Base-by-base conservation (phyloP, 805 yeast genomes). In the Kodamaea kakaduensis region DNA sequence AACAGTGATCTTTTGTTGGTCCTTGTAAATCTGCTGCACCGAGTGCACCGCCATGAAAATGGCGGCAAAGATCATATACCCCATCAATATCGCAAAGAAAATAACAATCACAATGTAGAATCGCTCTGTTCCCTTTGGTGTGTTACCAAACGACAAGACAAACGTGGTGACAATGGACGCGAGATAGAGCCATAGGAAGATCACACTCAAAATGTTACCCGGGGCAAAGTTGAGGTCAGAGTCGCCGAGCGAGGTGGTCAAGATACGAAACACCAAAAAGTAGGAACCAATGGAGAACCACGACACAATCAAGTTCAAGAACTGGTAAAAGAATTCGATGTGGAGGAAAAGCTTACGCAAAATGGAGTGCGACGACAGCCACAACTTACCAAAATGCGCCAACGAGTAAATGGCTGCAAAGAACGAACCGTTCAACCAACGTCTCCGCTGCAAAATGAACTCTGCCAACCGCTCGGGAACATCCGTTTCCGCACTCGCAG, bases 351-450 rank as follows among this genome's bases (percentile, higher is more conserved):
- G 17, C 50, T 75, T 65, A 37, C 84, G 67, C 22, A 67, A 54
- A 9, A 64, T 31, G 22, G 75, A 70, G 54, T 78, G 84, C 10
- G 72, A 60, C 5, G 80, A 70, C n/a, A 59, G 42, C 69, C 78
- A 78, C 24, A 78, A 46, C 37, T 77, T 69, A 12, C 71, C 69
- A 50, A 76, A 77, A 46, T 78, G 81, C 35, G 61, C 71, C 44
- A 78, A 58, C 2, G 77, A 55, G 45, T 76, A 76, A 28, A 76
- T 65, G 30, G 78, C 78, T 1, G 84, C 84, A 26, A 81, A 81
- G 50, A 78, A 78, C 2, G 84, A 77, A 29, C 84, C 84, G 51
- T 78, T 78, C 40, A 79, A 63, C 84, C 84, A 78, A 47, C 84
- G 67, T 51, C 84, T 68, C 44, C 84, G 68, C 54, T 78, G 84